phyloP scores from a whole-genome alignment of 139 green algal species.

The Klebsormidium nitens region DNA sequence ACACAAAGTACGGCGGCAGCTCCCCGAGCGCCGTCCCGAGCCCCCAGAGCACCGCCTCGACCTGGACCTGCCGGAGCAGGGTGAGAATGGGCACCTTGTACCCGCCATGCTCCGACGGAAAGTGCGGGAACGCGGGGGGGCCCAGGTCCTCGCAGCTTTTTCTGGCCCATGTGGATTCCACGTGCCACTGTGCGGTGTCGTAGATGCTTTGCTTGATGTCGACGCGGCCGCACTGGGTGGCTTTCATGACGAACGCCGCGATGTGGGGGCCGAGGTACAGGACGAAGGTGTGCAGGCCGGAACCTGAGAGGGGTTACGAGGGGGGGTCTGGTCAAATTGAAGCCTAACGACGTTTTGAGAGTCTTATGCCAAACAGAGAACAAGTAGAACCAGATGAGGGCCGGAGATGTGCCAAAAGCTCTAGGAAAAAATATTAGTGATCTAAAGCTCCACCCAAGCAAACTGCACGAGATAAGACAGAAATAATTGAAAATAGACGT shows the following conservation, averaged over 20 bases:
- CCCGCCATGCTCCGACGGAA: conserved; percentile 25
- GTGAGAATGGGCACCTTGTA: conserved; percentile 22
- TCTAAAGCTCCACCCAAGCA: no score
- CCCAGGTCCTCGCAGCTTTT: conserved; percentile 32
- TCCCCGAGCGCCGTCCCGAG: conserved; percentile 38
- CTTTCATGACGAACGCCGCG: conserved; percentile 33
- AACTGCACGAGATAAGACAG: background rate
- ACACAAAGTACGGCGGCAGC: conserved; percentile 44
- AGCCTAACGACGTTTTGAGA: no score
- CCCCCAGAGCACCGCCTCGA: conserved; percentile 38
- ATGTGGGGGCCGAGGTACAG: conserved; percentile 42
- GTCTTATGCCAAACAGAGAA: background rate
- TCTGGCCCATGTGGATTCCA: conserved; percentile 18
- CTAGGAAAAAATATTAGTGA: background rate
- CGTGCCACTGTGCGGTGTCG: conserved; percentile 35
- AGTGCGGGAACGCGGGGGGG: conserved; percentile 19
- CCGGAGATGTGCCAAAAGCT: background rate
- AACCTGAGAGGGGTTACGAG: conserved; percentile 6
- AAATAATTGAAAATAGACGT: no score
- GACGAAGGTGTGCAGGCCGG: conserved; percentile 43
- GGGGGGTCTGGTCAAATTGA: no score
- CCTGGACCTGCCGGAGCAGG: conserved; percentile 29
- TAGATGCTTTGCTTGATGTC: conserved; percentile 32
- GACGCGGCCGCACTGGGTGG: conserved; percentile 32
- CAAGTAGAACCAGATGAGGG: background rate